phyloP scores from a whole-genome alignment of 2,329 filamentous ascomycete genomes.

The Purpureocillium takamizusanense region DNA sequence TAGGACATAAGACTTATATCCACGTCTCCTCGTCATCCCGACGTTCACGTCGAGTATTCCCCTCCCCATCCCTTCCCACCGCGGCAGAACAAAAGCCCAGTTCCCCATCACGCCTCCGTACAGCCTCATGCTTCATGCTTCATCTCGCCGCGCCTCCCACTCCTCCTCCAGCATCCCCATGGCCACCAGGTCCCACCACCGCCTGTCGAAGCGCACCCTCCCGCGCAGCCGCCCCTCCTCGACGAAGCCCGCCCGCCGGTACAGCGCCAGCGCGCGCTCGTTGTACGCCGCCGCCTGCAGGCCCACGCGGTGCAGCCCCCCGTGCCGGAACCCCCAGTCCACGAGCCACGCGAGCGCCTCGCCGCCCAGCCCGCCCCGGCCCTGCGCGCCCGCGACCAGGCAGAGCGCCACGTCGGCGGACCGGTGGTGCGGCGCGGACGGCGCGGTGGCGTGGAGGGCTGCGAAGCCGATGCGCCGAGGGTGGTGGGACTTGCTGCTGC shows the following conservation, averaged over 20 bases:
- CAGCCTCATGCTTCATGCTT: neutral
- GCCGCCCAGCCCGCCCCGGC: constrained; percentile 29
- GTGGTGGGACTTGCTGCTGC: too few species aligned
- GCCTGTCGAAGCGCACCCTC: constrained; percentile 30
- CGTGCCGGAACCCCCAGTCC: constrained; percentile 35
- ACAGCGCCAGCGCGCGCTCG: constrained; percentile 29
- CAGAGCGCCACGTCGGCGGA: constrained; percentile 22
- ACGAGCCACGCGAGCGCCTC: constrained; percentile 38
- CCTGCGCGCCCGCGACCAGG: constrained; percentile 23
- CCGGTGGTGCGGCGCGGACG: neutral
- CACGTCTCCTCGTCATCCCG: too few species aligned
- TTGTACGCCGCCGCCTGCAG: constrained; percentile 33
- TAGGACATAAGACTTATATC: too few species aligned
- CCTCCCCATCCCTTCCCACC: too few species aligned
- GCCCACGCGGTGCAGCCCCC: constrained; percentile 32
- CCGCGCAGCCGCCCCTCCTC: constrained; percentile 32
- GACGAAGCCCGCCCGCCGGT: constrained; percentile 34
- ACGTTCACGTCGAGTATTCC: too few species aligned
- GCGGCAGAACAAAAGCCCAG: too few species aligned
- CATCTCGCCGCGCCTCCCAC: constrained; percentile 19
- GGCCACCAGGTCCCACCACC: constrained; percentile 25
- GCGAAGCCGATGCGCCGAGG: constrained; percentile 6
- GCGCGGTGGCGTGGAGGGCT: constrained; percentile 1
- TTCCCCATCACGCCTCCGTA: neutral
- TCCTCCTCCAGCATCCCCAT: constrained; percentile 29